These are phyloP conservation scores for Trichophaea hybrida DNA, from an alignment of 2,329 filamentous ascomycete species.

Conservation along the genomic window DNA sequence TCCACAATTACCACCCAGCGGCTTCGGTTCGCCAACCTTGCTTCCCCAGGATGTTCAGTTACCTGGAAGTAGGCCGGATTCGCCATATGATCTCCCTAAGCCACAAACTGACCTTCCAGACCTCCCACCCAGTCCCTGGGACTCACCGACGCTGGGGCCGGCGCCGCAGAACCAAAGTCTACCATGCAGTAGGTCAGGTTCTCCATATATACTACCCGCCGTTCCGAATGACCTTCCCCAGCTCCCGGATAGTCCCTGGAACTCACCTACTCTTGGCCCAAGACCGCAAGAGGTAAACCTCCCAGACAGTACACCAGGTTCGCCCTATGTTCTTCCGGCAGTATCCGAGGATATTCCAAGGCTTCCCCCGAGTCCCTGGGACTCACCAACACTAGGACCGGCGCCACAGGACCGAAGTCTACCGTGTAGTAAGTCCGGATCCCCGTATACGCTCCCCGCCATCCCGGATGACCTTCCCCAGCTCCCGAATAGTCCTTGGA, in stretches of 20 bases:
- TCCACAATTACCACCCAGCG: background rate
- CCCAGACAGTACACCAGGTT: background rate
- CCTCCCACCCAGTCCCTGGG: slow-evolving; percentile 1
- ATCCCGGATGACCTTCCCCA: background rate
- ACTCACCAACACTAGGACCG: background rate
- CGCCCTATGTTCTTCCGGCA: slow-evolving; percentile 1
- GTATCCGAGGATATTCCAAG: slow-evolving; percentile 1
- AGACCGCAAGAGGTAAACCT: background rate
- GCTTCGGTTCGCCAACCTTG: background rate
- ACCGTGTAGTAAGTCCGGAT: background rate
- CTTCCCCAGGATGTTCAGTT: background rate
- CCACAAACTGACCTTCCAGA: background rate
- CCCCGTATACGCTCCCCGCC: background rate
- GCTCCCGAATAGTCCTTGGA: background rate
- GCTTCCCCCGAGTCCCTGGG: background rate
- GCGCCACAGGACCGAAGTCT: background rate
- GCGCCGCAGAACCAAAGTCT: background rate
- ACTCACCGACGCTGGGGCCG: slow-evolving; percentile 2
- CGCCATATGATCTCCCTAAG: background rate
- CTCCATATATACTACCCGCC: slow-evolving; percentile 1
- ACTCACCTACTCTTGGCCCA: background rate
- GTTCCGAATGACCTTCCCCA: slow-evolving; percentile 1
- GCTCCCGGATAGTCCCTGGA: background rate
- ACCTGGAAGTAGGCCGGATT: background rate
- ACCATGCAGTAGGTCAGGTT: background rate